Evolutionary conservation across 345 rosid genomes (phyloP).

Genomic region (Aquilaria yunnanensis): DNA sequence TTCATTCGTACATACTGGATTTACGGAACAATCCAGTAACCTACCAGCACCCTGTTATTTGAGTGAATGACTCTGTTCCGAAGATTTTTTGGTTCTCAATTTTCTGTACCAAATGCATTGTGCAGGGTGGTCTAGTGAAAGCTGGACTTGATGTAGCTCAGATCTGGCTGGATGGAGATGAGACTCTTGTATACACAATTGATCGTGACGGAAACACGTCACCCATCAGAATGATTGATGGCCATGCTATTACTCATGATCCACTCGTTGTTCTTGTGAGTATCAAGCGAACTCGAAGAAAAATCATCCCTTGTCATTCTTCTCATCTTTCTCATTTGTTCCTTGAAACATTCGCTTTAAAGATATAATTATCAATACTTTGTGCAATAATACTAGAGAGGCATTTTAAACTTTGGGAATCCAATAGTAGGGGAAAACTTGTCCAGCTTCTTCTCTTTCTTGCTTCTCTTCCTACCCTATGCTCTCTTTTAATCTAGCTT

Average conservation of each 20-base stretch:
- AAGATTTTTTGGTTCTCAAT: neutral
- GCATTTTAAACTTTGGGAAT: too few species aligned
- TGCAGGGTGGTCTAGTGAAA: conserved; percentile 85
- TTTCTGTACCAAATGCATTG: conserved; percentile 5
- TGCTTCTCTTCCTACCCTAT: too few species aligned
- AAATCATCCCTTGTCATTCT: too few species aligned
- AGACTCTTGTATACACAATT: conserved; percentile 78
- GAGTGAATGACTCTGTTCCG: neutral
- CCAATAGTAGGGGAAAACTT: too few species aligned
- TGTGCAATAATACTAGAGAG: neutral
- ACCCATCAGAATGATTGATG: conserved; percentile 67
- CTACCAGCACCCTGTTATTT: conserved; percentile 1
- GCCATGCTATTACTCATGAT: conserved; percentile 83
- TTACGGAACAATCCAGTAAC: conserved; percentile 79
- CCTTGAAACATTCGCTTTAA: too few species aligned
- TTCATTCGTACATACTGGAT: conserved; percentile 76
- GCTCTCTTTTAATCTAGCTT: too few species aligned
- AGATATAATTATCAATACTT: neutral
- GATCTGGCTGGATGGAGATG: conserved; percentile 89
- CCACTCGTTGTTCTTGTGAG: conserved; percentile 91
- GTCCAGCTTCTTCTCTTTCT: neutral
- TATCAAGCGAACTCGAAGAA: neutral
- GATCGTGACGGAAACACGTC: conserved; percentile 72
- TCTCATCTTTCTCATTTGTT: too few species aligned
- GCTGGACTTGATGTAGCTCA: conserved; percentile 90